Conservation (phyloP, 495 filamentous ascomycete genomes). For the Articulospora tetracladia region DNA sequence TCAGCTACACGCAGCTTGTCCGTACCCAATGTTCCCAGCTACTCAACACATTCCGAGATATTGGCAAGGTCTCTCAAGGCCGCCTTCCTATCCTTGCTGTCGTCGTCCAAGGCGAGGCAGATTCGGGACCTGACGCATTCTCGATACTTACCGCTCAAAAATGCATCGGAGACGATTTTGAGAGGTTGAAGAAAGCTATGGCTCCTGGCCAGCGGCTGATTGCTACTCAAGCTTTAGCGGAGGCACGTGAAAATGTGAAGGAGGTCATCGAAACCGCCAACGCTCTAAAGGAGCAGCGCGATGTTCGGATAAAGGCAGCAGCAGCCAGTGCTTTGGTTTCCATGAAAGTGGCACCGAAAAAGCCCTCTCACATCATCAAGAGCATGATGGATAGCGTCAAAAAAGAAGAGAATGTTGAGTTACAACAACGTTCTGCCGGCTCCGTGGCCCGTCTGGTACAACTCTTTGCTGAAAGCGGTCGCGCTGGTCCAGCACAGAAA, state of each 20-base stretch:
- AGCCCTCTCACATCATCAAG: slow-evolving; percentile 85
- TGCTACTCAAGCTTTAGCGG: slow-evolving; percentile 65
- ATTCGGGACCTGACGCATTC: slow-evolving; percentile 88
- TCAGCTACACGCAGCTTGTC: slow-evolving; percentile 81
- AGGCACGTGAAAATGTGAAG: slow-evolving; percentile 64
- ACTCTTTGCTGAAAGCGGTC: slow-evolving; percentile 71
- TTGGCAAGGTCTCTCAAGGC: slow-evolving; percentile 66
- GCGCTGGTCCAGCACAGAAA: slow-evolving; percentile 83
- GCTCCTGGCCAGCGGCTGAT: slow-evolving; percentile 81
- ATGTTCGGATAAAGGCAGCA: slow-evolving; percentile 81
- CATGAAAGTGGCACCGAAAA: slow-evolving; percentile 84
- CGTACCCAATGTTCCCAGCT: slow-evolving; percentile 87
- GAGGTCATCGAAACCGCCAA: slow-evolving; percentile 75
- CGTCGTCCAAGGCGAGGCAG: slow-evolving; percentile 86
- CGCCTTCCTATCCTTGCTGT: slow-evolving; percentile 79
- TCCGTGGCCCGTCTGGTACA: slow-evolving; percentile 83
- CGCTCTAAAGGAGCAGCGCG: slow-evolving; percentile 71
- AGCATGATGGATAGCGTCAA: slow-evolving; percentile 98
- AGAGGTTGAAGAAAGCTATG: slow-evolving; percentile 77
- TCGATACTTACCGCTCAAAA: slow-evolving; percentile 83
- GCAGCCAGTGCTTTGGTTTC: slow-evolving; percentile 84
- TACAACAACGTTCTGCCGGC: slow-evolving; percentile 82
- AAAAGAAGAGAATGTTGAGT: slow-evolving; percentile 83
- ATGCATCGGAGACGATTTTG: slow-evolving; percentile 77
- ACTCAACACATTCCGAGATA: slow-evolving; percentile 83